These are phyloP conservation scores for Pseudoscleropodium purum DNA, from an alignment of 225 moss, liverwort and hornwort genomes.

Conservation along the genomic window DNA sequence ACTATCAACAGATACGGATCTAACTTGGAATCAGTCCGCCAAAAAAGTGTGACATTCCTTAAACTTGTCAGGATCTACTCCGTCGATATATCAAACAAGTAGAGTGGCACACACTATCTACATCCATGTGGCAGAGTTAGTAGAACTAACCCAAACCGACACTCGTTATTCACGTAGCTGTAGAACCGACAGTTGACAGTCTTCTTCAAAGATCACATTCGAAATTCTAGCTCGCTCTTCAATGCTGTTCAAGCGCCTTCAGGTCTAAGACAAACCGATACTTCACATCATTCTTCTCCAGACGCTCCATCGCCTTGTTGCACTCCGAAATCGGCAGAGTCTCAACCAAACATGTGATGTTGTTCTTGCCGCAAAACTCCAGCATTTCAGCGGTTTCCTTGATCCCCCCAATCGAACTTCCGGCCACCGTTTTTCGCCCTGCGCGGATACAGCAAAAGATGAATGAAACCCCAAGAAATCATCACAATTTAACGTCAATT, in stretches of 20 bases:
- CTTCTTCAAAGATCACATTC: background rate
- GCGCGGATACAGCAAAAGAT: background rate
- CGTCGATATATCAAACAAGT: too few relatives aligned
- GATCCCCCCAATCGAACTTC: conserved; percentile 39
- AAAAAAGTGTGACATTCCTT: background rate
- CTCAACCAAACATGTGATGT: conserved; percentile 43
- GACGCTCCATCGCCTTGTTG: conserved; percentile 35
- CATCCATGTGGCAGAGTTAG: background rate
- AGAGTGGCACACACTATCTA: background rate
- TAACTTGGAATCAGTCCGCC: too few relatives aligned
- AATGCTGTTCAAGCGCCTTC: background rate
- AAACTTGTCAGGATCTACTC: background rate
- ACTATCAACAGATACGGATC: too few relatives aligned
- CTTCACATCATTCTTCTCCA: conserved; percentile 44
- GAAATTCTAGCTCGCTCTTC: background rate
- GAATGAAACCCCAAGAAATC: background rate
- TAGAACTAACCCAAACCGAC: background rate
- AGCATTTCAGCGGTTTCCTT: conserved; percentile 57
- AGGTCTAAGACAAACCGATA: conserved; percentile 59
- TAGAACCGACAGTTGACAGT: background rate
- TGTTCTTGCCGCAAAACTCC: conserved; percentile 46
- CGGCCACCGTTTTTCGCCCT: conserved; percentile 24
- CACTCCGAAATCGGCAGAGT: conserved; percentile 21
- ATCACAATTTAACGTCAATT: too few relatives aligned
- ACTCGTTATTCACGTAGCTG: background rate